Evolutionary conservation across 2,329 filamentous ascomycete species (phyloP), one percentile per base, ranked within the genome.

Genomic region (Neofusicoccum cordaticola): DNA sequence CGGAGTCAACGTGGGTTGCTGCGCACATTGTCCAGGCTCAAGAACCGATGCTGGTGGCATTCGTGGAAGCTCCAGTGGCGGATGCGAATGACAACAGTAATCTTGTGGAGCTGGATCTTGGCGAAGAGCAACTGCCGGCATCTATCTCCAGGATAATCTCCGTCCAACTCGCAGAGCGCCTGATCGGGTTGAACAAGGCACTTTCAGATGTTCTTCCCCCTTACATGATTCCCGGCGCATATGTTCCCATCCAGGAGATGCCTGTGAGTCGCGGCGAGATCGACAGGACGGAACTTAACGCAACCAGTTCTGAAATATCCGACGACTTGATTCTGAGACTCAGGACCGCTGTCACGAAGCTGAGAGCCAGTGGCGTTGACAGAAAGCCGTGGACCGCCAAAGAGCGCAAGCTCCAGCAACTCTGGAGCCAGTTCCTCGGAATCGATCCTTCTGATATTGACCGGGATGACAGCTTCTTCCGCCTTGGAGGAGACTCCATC

Each of bases 401-500:
- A 34, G 70, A 73, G 39, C 65, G 68, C 56, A 74, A 71, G 57
- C 66, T 78, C 9, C 63, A 66, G 15, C 47, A 53, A 5, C 63
- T 75, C 6, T 5, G 63, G 77, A 42, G 66, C 68, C 27, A 71
- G 67, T 2, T 77, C 19, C 66, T 78, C 1, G 68, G 69, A 5
- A 70, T 77, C 34, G 57, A 69, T 3, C 68, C 69, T 17, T 53
- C 66, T 4, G 70, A 76, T 0, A 82, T 84, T 64, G 70, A 71
- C 45, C 70, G 69, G 0, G 71, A 71, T 12, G 77, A 79, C 65
- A 79, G 74, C 62, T 83, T 83, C 71, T 80, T 82, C 56, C 73
- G 75, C 15, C 70, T 82, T 1, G 81, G 81, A 13, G 81, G 81
- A 17, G 80, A 83, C 61, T 82, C 80, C 0, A 74, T 83, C 4